phyloP scores from a whole-genome alignment of 106 monocot species.

The Dioscorea alata region DNA sequence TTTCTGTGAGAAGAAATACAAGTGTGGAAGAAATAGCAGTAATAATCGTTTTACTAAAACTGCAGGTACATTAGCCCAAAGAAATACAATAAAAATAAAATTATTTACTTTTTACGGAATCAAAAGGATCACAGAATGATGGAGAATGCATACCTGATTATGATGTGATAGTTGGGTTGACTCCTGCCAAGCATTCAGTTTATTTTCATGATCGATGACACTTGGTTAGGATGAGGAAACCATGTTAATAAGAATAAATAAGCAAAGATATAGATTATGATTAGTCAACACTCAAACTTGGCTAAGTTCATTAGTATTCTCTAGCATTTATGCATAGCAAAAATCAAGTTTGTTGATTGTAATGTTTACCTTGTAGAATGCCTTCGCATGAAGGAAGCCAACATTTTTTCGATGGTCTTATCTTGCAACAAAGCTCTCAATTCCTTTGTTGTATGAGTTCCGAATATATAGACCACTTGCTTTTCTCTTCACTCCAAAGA shows the following conservation, averaged over 20 bases:
- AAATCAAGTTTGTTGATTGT: too few species aligned
- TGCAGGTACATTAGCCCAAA: not conserved
- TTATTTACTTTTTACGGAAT: not conserved
- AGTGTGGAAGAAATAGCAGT: not conserved
- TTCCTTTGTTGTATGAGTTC: not conserved
- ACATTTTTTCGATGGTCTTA: not conserved
- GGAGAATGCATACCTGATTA: not conserved
- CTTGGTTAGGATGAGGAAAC: not conserved
- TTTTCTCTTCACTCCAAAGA: too few species aligned
- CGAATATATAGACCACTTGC: too few species aligned
- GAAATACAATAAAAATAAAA: not conserved
- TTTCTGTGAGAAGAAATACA: not conserved
- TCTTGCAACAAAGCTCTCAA: not conserved
- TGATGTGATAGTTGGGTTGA: not conserved
- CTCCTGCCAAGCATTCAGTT: not conserved
- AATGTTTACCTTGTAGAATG: not conserved
- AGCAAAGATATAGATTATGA: not conserved
- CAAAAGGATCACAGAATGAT: not conserved
- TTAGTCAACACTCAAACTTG: too few species aligned
- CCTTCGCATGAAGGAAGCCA: not conserved
- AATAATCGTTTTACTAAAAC: not conserved
- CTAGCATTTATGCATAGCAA: too few species aligned
- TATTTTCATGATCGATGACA: not conserved
- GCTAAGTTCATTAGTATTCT: too few species aligned
- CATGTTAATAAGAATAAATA: not conserved